A percentile compares a stretch with the other conserved stretches of the same genome.
phyloP scores from a whole-genome alignment of 257 asterid genomes.

The Solanum ahanhuiri region DNA sequence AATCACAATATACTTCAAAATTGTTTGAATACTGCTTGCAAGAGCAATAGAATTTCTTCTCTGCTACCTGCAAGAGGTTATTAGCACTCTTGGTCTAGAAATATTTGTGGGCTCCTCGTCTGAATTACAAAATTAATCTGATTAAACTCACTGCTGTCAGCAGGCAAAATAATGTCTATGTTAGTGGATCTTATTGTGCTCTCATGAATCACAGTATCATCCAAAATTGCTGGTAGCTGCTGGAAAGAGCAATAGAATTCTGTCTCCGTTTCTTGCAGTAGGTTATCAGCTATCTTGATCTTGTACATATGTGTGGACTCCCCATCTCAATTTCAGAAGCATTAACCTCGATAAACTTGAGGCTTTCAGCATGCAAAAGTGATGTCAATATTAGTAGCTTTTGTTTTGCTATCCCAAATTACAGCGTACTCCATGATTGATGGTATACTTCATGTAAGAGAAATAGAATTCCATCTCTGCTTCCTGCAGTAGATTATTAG shows the following conservation, averaged over 20 bases:
- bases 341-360: background rate
- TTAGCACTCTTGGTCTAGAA: background rate
- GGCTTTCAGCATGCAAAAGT: background rate
- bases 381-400: background rate
- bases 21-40: background rate
- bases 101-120: background rate
- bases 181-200: background rate
- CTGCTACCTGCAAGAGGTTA: background rate
- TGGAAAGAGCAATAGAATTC: background rate
- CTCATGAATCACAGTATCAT: background rate
- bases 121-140: background rate
- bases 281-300: background rate
- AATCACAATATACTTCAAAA: background rate
- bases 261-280: background rate
- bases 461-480: background rate
- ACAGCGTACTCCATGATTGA: background rate
- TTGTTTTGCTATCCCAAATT: background rate
- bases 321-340: background rate
- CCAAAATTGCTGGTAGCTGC: background rate
- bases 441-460: background rate
- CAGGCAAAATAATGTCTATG: background rate
- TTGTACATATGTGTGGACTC: background rate
- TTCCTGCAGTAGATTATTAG: background rate
- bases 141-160: background rate
- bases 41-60: background rate